phyloP scores from a whole-genome alignment of 164 flowering plant genomes.

The Paratinospora sagittata region DNA sequence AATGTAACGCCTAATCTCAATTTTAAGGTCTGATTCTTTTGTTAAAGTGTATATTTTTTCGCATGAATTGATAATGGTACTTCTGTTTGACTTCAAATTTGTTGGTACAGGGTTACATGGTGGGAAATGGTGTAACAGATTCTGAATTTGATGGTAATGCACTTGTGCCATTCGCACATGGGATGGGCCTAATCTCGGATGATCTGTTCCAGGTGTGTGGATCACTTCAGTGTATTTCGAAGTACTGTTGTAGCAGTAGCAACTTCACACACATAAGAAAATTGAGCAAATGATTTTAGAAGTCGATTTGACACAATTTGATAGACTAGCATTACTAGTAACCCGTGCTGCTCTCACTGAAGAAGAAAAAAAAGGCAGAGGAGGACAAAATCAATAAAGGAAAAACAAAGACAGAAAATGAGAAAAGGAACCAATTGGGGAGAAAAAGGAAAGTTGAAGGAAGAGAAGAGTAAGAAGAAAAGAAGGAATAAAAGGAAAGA shows the following conservation, averaged over 20 bases:
- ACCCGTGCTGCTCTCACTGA: no score
- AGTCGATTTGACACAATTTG: no score
- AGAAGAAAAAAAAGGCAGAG: no score
- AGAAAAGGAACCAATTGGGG: no score
- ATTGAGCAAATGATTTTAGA: no score
- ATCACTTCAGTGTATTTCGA: neutral
- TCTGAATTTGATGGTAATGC: conserved; percentile 69
- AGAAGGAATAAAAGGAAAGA: no score
- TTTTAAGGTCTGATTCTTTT: conserved; percentile 55
- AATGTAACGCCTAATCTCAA: conserved; percentile 61
- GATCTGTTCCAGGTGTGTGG: conserved; percentile 52
- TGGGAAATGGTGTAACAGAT: conserved; percentile 87
- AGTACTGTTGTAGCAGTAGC: neutral
- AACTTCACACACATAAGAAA: no score
- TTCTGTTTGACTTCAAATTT: conserved; percentile 2
- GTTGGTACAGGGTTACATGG: conserved; percentile 63
- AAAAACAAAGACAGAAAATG: no score
- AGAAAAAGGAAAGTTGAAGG: no score
- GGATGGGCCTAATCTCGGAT: conserved; percentile 89
- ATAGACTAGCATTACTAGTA: no score
- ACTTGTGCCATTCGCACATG: conserved; percentile 87
- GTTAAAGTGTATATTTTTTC: neutral
- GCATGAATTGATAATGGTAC: neutral
- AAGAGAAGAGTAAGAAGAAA: no score
- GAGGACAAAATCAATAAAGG: no score